Evolutionary conservation across 768 basidiomycete genomes (phyloP), one percentile per base, ranked within the genome.

Genomic region (Tricholoma sp.): DNA sequence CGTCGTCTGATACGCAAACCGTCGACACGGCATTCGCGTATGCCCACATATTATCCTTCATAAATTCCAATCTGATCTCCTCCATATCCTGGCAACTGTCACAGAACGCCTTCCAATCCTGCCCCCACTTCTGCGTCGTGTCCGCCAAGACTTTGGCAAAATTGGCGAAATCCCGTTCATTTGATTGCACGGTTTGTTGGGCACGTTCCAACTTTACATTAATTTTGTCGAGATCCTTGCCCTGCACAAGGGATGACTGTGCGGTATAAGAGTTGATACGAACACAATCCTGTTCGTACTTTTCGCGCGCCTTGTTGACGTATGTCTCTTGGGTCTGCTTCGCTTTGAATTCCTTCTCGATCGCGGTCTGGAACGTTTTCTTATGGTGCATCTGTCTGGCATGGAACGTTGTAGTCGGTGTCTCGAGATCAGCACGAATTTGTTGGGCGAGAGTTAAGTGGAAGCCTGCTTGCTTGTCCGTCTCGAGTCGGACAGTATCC

Each of bases 11-110:
- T 16, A 99, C 95, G 64, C 97, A 98, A 12, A 95, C 90, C 10
- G 89, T 91, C 12, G 95, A 97, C n/a, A 97, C 87, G 0, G 89
- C 88, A 69, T 99, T 99, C 0, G 97, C 94, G 69, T 92, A 98
- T 6, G 85, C 83, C 96, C 97, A 99, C 72, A 97, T 80, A 63
- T 91, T 91, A 68, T 95, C 92, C 73, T 96, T 98, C 76, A 89
- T 86, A 68, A 96, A 92, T 59, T 94, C 92, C 67, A 95, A 74
- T n/a, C 97, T 83, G 57, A 94, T 88, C 64, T 98, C 94, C 66
- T 99, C 97, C 51, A 97, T 73, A 74, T 99, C 97, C 72, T 99
- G 97, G 60, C 92, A 92, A 45, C 83, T 83, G 71, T 99, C 97
- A 67, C 93, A 95, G 72, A 97, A 98, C 2, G 76, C 76, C 71